Evolutionary conservation across 2,329 filamentous ascomycete species (phyloP).

Genomic region (Xylariaceae sp.): DNA sequence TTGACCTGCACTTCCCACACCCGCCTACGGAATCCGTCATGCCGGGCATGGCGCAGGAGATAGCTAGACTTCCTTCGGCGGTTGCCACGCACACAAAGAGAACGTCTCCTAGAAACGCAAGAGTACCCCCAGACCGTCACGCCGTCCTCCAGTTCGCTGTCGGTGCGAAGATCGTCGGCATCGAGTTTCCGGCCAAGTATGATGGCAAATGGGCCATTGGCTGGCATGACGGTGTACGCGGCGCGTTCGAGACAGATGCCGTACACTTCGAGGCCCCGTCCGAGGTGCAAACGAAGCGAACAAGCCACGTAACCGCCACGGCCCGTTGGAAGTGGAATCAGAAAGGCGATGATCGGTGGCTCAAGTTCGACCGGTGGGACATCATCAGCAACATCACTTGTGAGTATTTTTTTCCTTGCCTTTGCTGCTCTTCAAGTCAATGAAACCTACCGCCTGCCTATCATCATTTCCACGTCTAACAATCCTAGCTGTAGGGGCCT

Average conservation of each 20-base stretch:
- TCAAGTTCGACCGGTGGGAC: conserved; percentile 62
- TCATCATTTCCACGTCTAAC: conserved; percentile 8
- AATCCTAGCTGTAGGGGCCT: conserved; percentile 24
- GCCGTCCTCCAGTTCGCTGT: conserved; percentile 43
- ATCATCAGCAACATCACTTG: conserved; percentile 55
- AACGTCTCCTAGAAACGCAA: conserved; percentile 40
- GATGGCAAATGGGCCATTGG: conserved; percentile 53
- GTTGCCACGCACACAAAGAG: conserved; percentile 45
- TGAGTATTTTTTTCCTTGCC: conserved; percentile 18
- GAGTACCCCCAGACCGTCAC: conserved; percentile 41
- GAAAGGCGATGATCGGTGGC: conserved; percentile 44
- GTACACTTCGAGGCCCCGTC: conserved; percentile 46
- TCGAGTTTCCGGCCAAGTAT: conserved; percentile 48
- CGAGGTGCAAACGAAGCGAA: conserved; percentile 41
- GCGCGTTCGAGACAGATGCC: conserved; percentile 45
- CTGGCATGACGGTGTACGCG: conserved; percentile 50
- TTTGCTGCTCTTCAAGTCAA: not conserved
- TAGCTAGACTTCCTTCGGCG: conserved; percentile 41
- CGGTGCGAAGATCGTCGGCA: conserved; percentile 46
- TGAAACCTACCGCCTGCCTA: not conserved
- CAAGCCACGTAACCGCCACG: conserved; percentile 44
- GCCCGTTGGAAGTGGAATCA: conserved; percentile 50
- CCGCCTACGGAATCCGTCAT: conserved; percentile 40
- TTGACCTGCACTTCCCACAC: conserved; percentile 46
- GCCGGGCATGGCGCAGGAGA: conserved; percentile 37